These are phyloP conservation scores for Chrysopogon serrulatus DNA, from an alignment of 176 grass and related monocot species.

Conservation along the genomic window DNA sequence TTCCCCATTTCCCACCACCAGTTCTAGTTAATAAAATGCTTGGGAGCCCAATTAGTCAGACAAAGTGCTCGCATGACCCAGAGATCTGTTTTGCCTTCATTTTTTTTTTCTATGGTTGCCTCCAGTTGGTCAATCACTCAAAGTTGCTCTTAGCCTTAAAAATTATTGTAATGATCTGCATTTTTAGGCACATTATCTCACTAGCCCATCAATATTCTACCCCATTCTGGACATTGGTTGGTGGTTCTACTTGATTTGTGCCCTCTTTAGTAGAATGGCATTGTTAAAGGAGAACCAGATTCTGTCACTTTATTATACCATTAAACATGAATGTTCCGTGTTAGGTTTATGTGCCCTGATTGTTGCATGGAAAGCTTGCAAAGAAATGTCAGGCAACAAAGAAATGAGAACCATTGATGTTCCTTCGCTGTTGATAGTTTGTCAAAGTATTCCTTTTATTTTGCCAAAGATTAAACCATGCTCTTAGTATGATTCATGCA, in stretches of 20 bases:
- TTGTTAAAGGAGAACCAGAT: not conserved
- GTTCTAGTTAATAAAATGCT: not conserved
- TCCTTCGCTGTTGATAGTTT: not conserved
- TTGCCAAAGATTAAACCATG: not conserved
- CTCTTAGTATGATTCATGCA: not conserved
- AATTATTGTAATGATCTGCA: conserved; percentile 11
- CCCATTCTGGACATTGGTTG: not conserved
- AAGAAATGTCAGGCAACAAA: not conserved
- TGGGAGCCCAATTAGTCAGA: conserved; percentile 7
- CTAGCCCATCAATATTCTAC: not conserved
- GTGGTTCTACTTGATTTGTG: not conserved
- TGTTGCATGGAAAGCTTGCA: not conserved
- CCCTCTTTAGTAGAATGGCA: not conserved
- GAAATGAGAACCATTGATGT: not conserved
- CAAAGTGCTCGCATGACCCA: not conserved
- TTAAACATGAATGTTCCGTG: not conserved
- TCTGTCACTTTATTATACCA: not conserved
- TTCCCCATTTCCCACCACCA: not conserved
- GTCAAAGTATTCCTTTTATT: not conserved
- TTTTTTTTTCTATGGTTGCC: not conserved
- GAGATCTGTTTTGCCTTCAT: not conserved
- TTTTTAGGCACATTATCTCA: not conserved
- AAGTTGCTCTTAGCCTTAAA: not conserved
- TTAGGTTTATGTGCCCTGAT: not conserved
- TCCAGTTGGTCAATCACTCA: conserved; percentile 4